A percentile compares a stretch with the other conserved stretches of the same genome.
These are phyloP conservation scores for Fusarium annulatum DNA, from an alignment of 2,329 filamentous ascomycete genomes.

Conservation along the genomic window DNA sequence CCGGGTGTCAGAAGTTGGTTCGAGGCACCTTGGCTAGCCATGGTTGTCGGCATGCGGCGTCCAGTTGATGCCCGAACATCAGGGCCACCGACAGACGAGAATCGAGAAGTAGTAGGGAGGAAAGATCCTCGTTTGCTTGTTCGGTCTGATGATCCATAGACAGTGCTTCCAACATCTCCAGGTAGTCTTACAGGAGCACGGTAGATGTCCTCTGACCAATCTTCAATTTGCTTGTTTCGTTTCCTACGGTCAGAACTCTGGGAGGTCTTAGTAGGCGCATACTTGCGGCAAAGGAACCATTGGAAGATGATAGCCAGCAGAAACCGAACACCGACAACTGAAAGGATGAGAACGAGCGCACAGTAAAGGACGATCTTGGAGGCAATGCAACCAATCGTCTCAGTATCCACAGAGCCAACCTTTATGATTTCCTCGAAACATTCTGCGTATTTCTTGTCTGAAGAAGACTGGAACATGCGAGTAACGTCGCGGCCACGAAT, in stretches of 20 bases:
- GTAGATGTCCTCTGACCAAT: conserved; percentile 98
- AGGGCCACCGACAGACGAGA: conserved; percentile 88
- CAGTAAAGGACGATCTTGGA: conserved; percentile 97
- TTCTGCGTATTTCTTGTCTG: conserved; percentile 83
- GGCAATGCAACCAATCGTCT: conserved; percentile 96
- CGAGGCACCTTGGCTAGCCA: conserved; percentile 88
- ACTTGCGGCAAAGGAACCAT: conserved; percentile 92
- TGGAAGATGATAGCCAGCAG: conserved; percentile 91
- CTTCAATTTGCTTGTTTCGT: conserved; percentile 92
- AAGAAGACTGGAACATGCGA: conserved; percentile 80
- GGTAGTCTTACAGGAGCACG: conserved; percentile 85
- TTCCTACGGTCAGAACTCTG: conserved; percentile 84
- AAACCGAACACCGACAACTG: conserved; percentile 88
- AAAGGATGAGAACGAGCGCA: conserved; percentile 89
- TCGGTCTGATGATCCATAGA: conserved; percentile 70
- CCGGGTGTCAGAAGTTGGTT: conserved; percentile 77
- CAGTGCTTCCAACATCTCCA: conserved; percentile 76
- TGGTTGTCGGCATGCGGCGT: conserved; percentile 80
- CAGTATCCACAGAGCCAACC: conserved; percentile 94
- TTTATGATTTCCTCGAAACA: conserved; percentile 96
- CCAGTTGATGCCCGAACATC: conserved; percentile 64
- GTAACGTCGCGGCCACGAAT: conserved; percentile 90
- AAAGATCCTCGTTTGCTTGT: conserved; percentile 87
- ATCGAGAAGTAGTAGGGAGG: conserved; percentile 92
- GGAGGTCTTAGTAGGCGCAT: conserved; percentile 86